phyloP scores from a whole-genome alignment of 1,284 basidiomycete genomes.

The Lignosus rhinocerotis region DNA sequence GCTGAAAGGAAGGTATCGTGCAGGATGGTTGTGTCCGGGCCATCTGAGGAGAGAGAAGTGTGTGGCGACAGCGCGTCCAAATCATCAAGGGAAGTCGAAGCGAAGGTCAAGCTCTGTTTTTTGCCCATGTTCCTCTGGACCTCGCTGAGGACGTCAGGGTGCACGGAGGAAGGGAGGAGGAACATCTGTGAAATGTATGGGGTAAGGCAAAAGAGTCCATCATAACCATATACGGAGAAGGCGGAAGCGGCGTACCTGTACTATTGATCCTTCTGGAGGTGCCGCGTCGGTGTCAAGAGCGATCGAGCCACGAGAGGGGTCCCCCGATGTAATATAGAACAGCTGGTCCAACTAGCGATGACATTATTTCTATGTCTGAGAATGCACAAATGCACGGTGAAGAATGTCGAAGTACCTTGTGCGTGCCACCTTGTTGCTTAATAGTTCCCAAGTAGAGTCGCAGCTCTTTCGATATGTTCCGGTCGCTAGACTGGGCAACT shows the following conservation, averaged over 20 bases:
- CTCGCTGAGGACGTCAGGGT: conserved; percentile 7
- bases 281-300: conserved; percentile 67
- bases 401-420: conserved; percentile 27
- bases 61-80: background rate
- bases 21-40: conserved; percentile 25
- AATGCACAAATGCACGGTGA: fast-evolving
- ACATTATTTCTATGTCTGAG: background rate
- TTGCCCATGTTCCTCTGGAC: background rate
- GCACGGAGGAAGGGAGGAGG: conserved; percentile 5
- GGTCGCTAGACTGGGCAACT: background rate
- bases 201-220: conserved; percentile 10
- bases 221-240: background rate
- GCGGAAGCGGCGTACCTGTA: conserved; percentile 55
- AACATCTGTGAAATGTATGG: conserved; percentile 8
- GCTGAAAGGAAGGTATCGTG: conserved; percentile 48
- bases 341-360: conserved; percentile 43
- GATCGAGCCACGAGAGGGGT: conserved; percentile 76
- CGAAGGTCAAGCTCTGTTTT: conserved; percentile 16
- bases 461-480: conserved; percentile 14
- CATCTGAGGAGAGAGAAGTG: conserved; percentile 17
- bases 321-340: conserved; percentile 72
- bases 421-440: conserved; percentile 18
- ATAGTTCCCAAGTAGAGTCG: conserved; percentile 52
- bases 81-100: conserved; percentile 18
- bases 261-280: conserved; percentile 52